These are phyloP conservation scores for Paecilomyces formosus DNA, from an alignment of 2,329 filamentous ascomycete genomes.

Conservation along the genomic window DNA sequence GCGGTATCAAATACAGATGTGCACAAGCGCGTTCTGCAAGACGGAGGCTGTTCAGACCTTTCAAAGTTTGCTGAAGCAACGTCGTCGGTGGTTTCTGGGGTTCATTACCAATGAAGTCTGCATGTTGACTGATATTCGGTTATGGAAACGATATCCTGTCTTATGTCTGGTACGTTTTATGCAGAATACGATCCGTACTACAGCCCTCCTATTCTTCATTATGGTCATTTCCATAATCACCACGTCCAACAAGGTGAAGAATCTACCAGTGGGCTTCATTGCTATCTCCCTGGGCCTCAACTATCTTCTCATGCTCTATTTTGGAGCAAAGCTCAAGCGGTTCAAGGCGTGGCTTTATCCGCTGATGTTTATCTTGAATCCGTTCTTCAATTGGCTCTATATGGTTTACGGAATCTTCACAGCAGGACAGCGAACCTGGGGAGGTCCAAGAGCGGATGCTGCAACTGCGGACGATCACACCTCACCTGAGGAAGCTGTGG, in stretches of 20 bases:
- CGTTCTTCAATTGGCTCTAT: constrained; percentile 97
- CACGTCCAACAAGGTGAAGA: constrained; percentile 67
- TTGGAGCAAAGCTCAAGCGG: constrained; percentile 74
- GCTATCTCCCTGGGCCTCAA: constrained; percentile 87
- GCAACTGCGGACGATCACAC: constrained; percentile 68
- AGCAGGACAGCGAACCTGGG: constrained; percentile 90
- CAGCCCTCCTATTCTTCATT: constrained; percentile 87
- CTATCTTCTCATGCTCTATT: constrained; percentile 94
- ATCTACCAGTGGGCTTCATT: constrained; percentile 89
- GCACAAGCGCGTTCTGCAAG: constrained; percentile 95
- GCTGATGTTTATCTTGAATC: constrained; percentile 89
- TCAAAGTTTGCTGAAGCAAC: constrained; percentile 79
- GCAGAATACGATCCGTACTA: constrained; percentile 94
- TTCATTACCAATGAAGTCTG: constrained; percentile 98
- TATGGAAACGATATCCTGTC: constrained; percentile 87
- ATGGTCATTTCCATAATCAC: constrained; percentile 81
- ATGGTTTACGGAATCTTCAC: constrained; percentile 97
- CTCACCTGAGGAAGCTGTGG: constrained; percentile 75
- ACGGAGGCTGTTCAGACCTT: constrained; percentile 93
- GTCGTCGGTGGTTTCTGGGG: constrained; percentile 90
- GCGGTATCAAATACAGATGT: constrained; percentile 94
- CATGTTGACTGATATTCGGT: constrained; percentile 89
- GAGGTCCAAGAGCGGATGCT: constrained; percentile 84
- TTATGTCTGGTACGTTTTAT: constrained; percentile 82
- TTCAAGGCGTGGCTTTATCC: constrained; percentile 96